Base-by-base conservation (phyloP, 2,329 filamentous ascomycete genomes). In the Leptoxyphium fumago region DNA sequence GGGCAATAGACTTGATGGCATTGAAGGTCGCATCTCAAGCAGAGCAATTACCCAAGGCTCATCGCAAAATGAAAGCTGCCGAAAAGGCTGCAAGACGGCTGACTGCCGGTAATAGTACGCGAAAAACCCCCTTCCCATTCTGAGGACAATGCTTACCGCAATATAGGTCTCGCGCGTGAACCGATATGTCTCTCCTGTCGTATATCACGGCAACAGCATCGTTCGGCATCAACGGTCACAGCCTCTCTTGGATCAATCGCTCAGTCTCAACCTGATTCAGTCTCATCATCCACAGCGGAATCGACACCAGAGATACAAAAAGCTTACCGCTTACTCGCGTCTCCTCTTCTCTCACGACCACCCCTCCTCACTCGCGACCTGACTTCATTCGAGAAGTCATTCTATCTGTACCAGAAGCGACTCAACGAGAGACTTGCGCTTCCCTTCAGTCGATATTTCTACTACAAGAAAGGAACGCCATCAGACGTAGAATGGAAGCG, bases 351-450 rank as follows among this genome's bases (percentile, higher is more conserved):
- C 50, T 91, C 87, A 39, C 85, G 91, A 26, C 78, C 91, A 40
- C 91, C 91, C 6, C 71, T 93, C 46, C 73, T 98, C 56, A 96
- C 91, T 21, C 82, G 84, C 52, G 73, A 82, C 48, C 79, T 89
- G 43, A 84, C 83, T 29, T 73, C 84, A 10, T 96, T 98, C 65
- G 91, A 98, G 65, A 83, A 86, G 59, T 74, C 89, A 50, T 96
- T 82, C 68, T 94, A 82, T 72, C 87, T 98, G 62, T 98, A 98
- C 69, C 91, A 98, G 69, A 89, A 89, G 56, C 86, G 91, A 11
- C 74, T 98, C 48, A 94, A 96, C 64, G 91, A 98, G 71, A 84
- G 91, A 38, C 74, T 94, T 43, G 79, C 81, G 15, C 74, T 91
- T 4, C 84, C 88, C 1, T 98, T 96, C 64, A 83, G 83, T 45